Conservation (phyloP, 441 rosid species). For the Adansonia rubrostipa region DNA sequence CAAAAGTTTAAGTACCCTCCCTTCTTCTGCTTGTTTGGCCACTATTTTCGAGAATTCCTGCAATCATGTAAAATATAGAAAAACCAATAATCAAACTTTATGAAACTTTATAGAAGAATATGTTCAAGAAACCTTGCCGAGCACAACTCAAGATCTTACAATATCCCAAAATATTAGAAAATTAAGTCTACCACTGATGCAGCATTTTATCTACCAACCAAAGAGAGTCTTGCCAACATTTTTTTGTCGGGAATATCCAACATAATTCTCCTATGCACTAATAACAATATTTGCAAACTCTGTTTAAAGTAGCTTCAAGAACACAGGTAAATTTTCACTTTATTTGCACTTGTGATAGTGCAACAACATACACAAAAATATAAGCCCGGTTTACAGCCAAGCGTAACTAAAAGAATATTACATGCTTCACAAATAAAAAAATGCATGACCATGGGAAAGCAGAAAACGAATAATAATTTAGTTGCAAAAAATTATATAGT, state of each 20-base stretch:
- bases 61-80: conserved; percentile 24
- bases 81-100: conserved; percentile 5
- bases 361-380: neutral
- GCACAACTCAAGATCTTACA: conserved; percentile 14
- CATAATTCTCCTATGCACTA: neutral
- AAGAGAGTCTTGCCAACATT: neutral
- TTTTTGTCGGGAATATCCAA: neutral
- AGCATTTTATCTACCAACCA: neutral
- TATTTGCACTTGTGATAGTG: neutral
- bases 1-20: conserved; percentile 56
- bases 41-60: conserved; percentile 84
- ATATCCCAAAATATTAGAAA: conserved; percentile 1
- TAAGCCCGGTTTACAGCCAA: neutral
- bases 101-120: neutral
- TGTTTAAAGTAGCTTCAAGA: neutral
- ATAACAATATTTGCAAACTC: neutral
- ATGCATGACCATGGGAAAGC: neutral
- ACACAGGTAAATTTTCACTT: neutral
- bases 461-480: neutral
- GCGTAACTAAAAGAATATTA: neutral
- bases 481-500: neutral
- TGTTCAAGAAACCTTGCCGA: neutral
- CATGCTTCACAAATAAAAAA: neutral
- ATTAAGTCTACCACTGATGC: conserved; percentile 7
- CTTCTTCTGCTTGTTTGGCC: conserved; percentile 87